Base-by-base conservation (phyloP, 78 protist genomes). In the Polysphondylium violaceum region DNA sequence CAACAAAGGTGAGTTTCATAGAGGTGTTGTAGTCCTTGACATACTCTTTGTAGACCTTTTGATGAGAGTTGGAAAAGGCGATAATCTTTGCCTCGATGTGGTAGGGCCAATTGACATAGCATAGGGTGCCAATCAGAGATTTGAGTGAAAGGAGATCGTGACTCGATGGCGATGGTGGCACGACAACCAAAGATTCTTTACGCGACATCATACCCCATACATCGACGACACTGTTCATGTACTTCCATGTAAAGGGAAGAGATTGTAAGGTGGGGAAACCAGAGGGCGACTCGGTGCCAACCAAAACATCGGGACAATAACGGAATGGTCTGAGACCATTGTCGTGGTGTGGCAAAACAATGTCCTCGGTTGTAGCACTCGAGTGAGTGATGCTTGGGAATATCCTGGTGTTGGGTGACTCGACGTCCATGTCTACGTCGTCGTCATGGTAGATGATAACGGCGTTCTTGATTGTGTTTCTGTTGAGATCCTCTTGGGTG, bases 191-290 rank as follows among this genome's bases (percentile, higher is more conserved):
- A 6, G 89, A 78, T 25, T 88, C 94, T 41, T 76, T 74, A 31
- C 87, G 35, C 0, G 77, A 44, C 53, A 23, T 76, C 63, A 51
- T 76, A 5, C 94, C 94, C 86, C 86, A 88, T 29, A 88, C 63
- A 27, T 88, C 81, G 19, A 76, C 55, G 0, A 72, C 76, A 16
- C 71, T 65, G 17, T 68, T 33, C 58, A 36, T 47, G 17, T 59
- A 64, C 25, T 65, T 76, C 72, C 86, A 72, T 2, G 50, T 43
- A 25, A 38, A 71, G 27, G 16, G 41, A 31, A 76, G 19, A 19
- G 76, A 44, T 9, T 33, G 31, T 17, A 88, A 74, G 17, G 94
- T 88, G 53, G 94, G 94, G 69, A 88, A 88, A 36, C 94, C 94
- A 8, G 60, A 35, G 35, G 94, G 94, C 23, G 74, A 55, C 25